These are phyloP conservation scores for Syncephalastrum sp. DNA, from an alignment of 371 early-diverging fungal species.

Conservation along the genomic window DNA sequence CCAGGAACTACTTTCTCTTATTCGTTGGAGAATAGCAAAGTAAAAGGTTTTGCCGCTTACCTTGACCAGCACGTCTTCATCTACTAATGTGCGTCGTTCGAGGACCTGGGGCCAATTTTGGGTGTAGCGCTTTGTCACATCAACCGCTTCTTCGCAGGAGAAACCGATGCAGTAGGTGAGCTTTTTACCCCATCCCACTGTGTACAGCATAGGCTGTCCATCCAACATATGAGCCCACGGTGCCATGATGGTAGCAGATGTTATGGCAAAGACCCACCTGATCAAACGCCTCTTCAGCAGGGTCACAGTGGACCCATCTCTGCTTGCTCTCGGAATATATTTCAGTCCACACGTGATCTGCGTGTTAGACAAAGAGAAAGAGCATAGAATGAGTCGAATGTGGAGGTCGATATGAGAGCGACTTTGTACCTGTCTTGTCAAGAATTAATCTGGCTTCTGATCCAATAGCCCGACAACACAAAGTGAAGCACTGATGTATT, in stretches of 20 bases:
- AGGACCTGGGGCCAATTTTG: constrained; percentile 42
- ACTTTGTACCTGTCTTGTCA: constrained; percentile 43
- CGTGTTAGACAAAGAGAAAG: background rate
- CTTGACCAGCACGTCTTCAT: constrained; percentile 48
- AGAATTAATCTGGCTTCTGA: constrained; percentile 63
- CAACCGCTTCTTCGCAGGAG: constrained; percentile 57
- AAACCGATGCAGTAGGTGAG: constrained; percentile 61
- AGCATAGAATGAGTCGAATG: too few species aligned
- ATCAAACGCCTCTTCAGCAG: constrained; percentile 68
- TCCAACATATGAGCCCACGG: background rate
- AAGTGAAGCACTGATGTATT: constrained; percentile 52
- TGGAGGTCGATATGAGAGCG: too few species aligned
- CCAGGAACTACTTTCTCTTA: constrained; percentile 7
- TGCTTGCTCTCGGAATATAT: constrained; percentile 54
- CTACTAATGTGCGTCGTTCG: constrained; percentile 47
- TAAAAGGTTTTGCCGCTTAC: constrained; percentile 10
- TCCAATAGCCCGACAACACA: constrained; percentile 66
- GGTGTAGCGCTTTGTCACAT: constrained; percentile 63
- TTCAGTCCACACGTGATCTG: constrained; percentile 74
- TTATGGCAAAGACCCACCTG: constrained; percentile 12
- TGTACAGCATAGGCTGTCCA: constrained; percentile 58
- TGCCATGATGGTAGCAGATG: background rate
- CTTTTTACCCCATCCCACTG: constrained; percentile 76
- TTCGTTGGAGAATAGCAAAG: background rate
- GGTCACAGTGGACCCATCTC: constrained; percentile 72